Base-by-base conservation (phyloP, 2,329 filamentous ascomycete genomes). In the Colletotrichum sp. region DNA sequence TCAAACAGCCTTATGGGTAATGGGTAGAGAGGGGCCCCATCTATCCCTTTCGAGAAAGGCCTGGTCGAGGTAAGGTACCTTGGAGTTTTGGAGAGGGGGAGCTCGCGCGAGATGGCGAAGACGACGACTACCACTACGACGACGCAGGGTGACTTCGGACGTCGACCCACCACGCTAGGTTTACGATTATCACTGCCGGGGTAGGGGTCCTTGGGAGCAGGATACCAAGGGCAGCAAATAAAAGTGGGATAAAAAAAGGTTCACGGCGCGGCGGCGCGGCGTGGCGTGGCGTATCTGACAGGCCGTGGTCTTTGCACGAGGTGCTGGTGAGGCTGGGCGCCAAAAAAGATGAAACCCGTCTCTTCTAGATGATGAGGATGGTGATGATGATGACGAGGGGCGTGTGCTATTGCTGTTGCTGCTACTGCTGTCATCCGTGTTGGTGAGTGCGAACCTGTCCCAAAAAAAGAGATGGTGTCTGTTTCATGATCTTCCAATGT, bases 231-330 rank as follows among this genome's bases (percentile, higher is more conserved):
- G 48, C 27, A 22, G 30, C 27, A 68, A 28, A 34, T 48, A 55
- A 67, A 67, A 55, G 69, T 66, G 64, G 58, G 73, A 75, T 75
- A 75, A 73, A 75, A 75, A 75, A 75, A 68, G 70, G 70, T 73
- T 73, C 56, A 13, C 34, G 15, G 43, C 43, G n/a, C 43, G 72
- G 69, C 56, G 62, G 66, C 65, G n/a, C 18, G 52, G 64, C 34
- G 64, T 61, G 66, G 66, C 71, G 71, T 75, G 69, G 69, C 61
- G 52, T 36, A 48, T 73, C 62, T 73, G 70, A 65, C 73, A 65
- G 32, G 61, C 28, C 27, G 67, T 52, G 12, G 67, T 28, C 25
- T 69, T 48, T 58, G 10, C 25, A 16, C 67, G 32, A 32, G 58
- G 32, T 30, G 58, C 58, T 62, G 58, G 43, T 69, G 52, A 69